Conservation (phyloP, 345 rosid species). For the Populus alba region DNA sequence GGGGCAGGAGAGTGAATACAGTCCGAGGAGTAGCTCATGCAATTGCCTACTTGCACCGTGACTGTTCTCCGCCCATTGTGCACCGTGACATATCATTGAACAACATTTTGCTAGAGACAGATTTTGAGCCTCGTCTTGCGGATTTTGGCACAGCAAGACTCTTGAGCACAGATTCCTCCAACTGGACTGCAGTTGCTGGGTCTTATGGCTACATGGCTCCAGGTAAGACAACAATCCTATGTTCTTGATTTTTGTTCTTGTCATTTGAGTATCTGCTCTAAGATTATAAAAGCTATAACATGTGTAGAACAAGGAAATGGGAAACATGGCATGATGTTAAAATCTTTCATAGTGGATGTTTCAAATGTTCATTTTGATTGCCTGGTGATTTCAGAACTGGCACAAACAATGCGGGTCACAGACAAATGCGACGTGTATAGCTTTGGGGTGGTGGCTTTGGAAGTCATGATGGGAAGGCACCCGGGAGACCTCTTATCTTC, state of each 20-base stretch:
- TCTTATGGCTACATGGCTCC: conserved; percentile 82
- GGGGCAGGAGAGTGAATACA: conserved; percentile 46
- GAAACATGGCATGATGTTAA: no score
- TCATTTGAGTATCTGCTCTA: not conserved
- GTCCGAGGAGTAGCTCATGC: conserved; percentile 70
- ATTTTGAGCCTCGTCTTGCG: conserved; percentile 49
- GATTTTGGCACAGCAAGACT: conserved; percentile 73
- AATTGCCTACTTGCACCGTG: conserved; percentile 63
- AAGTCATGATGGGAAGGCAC: conserved; percentile 65
- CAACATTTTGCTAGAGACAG: conserved; percentile 54
- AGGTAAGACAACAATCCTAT: conserved; percentile 35
- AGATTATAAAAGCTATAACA: not conserved
- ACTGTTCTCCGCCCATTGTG: conserved; percentile 57
- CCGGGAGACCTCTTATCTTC: conserved; percentile 53
- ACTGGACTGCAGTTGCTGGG: conserved; percentile 63
- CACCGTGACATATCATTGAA: conserved; percentile 61
- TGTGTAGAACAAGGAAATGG: no score
- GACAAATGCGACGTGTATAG: conserved; percentile 60
- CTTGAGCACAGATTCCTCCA: conserved; percentile 43
- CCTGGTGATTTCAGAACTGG: conserved; percentile 38
- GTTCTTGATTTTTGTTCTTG: not conserved
- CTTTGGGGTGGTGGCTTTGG: conserved; percentile 65
- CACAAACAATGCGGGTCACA: conserved; percentile 35
- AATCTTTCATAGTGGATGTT: no score
- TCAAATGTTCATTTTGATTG: not conserved